Evolutionary conservation across 2,329 filamentous ascomycete species (phyloP).

Genomic region (Cladophialophora carrionii): DNA sequence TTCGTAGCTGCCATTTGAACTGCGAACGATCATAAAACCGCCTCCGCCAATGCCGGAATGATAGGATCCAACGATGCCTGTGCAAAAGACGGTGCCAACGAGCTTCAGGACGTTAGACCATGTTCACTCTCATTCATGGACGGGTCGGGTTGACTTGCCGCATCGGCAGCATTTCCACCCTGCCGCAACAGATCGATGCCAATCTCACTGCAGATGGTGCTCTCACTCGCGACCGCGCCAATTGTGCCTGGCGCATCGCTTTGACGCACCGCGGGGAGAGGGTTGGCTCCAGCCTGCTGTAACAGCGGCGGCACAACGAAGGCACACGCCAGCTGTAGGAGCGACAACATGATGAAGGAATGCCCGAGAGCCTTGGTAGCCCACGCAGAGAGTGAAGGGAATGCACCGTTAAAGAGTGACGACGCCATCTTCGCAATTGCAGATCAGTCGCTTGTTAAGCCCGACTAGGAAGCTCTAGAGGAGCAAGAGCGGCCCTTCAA

Average conservation of each 20-base stretch:
- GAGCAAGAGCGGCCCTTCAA: neutral
- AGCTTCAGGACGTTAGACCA: slow-evolving; percentile 47
- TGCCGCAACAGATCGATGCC: slow-evolving; percentile 65
- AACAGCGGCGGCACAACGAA: slow-evolving; percentile 29
- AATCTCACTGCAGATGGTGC: slow-evolving; percentile 68
- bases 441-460: slow-evolving; percentile 5
- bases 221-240: slow-evolving; percentile 74
- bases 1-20: slow-evolving; percentile 74
- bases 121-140: neutral
- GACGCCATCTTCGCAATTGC: slow-evolving; percentile 19
- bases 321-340: slow-evolving; percentile 29
- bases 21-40: slow-evolving; percentile 82
- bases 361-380: slow-evolving; percentile 9
- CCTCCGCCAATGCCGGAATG: slow-evolving; percentile 84
- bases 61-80: slow-evolving; percentile 70
- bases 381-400: slow-evolving; percentile 13
- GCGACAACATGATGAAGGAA: slow-evolving; percentile 27
- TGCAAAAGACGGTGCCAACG: slow-evolving; percentile 73
- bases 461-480: slow-evolving; percentile 3
- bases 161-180: slow-evolving; percentile 75
- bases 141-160: slow-evolving; percentile 49
- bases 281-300: slow-evolving; percentile 30
- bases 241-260: slow-evolving; percentile 37
- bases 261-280: slow-evolving; percentile 21
- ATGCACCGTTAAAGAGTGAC: slow-evolving; percentile 9